Evolutionary conservation across 2,329 filamentous ascomycete genomes (phyloP).

Genomic region (Botrytis hyacinthi): DNA sequence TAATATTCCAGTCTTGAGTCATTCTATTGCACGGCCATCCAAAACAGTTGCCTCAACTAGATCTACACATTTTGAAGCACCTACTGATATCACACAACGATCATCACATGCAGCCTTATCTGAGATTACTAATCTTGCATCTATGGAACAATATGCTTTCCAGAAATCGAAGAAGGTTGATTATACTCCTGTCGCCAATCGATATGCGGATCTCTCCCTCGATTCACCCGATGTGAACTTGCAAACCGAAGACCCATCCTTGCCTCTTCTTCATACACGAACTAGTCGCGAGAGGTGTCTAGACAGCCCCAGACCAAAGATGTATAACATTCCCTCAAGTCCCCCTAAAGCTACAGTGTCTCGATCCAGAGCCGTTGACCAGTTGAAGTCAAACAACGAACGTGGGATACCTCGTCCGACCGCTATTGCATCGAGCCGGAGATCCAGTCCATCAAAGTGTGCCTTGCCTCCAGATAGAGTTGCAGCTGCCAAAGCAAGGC

Average conservation of each 20-base stretch:
- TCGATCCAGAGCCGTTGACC: conserved; percentile 26
- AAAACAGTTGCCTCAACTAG: conserved; percentile 25
- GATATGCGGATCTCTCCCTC: conserved; percentile 27
- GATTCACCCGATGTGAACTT: conserved; percentile 26
- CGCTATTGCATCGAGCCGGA: conserved; percentile 26
- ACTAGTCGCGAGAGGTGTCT: conserved; percentile 26
- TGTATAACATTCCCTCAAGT: conserved; percentile 35
- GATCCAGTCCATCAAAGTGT: conserved; percentile 28
- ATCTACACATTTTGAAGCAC: conserved; percentile 22
- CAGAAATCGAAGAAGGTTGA: conserved; percentile 30
- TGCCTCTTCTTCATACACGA: conserved; percentile 22
- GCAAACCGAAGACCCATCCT: conserved; percentile 27
- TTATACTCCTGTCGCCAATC: conserved; percentile 29
- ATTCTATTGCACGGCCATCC: conserved; percentile 28
- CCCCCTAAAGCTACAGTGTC: conserved; percentile 31
- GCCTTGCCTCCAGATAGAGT: conserved; percentile 38
- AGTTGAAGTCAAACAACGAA: conserved; percentile 26
- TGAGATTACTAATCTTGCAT: conserved; percentile 34
- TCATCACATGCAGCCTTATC: conserved; percentile 32
- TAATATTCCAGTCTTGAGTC: conserved; percentile 27
- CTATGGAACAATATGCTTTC: conserved; percentile 28
- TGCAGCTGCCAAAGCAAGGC: conserved; percentile 39
- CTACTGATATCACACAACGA: conserved; percentile 16
- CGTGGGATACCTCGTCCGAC: conserved; percentile 14
- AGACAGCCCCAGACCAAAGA: conserved; percentile 34